Conservation (phyloP, 371 early-diverging fungal species). For the Rhizopus delemar region DNA sequence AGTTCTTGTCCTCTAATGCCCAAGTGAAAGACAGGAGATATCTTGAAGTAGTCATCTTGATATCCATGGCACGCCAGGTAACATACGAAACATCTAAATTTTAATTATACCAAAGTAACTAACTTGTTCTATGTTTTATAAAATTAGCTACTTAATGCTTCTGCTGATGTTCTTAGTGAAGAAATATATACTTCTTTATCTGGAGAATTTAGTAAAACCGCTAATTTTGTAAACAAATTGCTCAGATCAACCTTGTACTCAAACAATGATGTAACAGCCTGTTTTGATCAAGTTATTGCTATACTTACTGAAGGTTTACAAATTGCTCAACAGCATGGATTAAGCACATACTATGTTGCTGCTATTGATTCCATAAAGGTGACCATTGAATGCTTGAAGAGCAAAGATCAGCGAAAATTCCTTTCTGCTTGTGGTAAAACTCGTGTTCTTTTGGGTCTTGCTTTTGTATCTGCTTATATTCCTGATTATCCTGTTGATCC, state of each 20-base stretch:
- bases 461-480: slow-evolving; percentile 68
- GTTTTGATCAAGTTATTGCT: slow-evolving; percentile 19
- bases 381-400: slow-evolving; percentile 22
- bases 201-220: slow-evolving; percentile 13
- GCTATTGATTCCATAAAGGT: slow-evolving; percentile 22
- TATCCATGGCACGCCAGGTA: slow-evolving; percentile 47
- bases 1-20: slow-evolving; percentile 29
- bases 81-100: not conserved
- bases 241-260: slow-evolving; percentile 19
- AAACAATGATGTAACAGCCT: slow-evolving; percentile 4
- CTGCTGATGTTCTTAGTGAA: slow-evolving; percentile 14
- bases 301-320: slow-evolving; percentile 7
- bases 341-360: slow-evolving; percentile 29
- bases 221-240: slow-evolving; percentile 13
- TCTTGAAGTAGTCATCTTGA: slow-evolving; percentile 35
- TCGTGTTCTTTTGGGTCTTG: slow-evolving; percentile 57
- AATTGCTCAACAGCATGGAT: slow-evolving; percentile 9
- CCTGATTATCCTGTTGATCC: slow-evolving; percentile 82
- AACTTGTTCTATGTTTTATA: not conserved
- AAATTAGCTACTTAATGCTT: slow-evolving; percentile 28
- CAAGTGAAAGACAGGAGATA: slow-evolving; percentile 33
- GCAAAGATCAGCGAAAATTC: slow-evolving; percentile 21
- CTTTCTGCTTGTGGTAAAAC: slow-evolving; percentile 48
- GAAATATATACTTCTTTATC: slow-evolving; percentile 9
- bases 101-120: not conserved